Evolutionary conservation across 129 eudicot species (phyloP), one percentile per base, ranked within the genome.

Genomic region (Oenanthe sinensis): DNA sequence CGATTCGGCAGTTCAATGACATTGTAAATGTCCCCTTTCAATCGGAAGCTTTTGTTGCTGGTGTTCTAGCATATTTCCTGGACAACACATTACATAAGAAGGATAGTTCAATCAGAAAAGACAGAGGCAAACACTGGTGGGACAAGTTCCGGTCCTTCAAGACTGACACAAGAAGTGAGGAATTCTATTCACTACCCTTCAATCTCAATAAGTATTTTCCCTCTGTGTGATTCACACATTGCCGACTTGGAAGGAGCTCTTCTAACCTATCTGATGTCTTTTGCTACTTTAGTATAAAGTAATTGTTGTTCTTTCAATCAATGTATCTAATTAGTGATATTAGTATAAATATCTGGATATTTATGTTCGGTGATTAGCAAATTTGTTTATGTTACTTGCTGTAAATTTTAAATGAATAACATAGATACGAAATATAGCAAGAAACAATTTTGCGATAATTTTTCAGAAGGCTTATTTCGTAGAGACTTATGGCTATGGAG

Each of bases 71-170:
- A 0, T 85, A 83, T 44, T 83, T 89, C 80, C 78, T 89, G 44
- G 93, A 89, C 86, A 77, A 79, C 62, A 87, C 93, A 3, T 54
- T 89, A 49, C 91, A 83, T 80, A 87, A 82, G 81, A 82, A 82
- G 78, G 91, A 87, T 68, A 39, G 83, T 54, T 77, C 87, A 30
- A 87, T 80, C 30, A 84, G 91, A 86, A 89, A 82, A 76, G 93
- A 89, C 48, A 84, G 93, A 4, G 93, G 93, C 20, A 85, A 71
- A 67, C 93, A 87, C 78, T 89, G 89, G 89, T 89, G 93, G 93
- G 87, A 85, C 75, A 89, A 87, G 37, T 89, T 85, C 82, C 78
- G 79, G 47, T 83, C 89, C 3, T 89, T 63, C 72, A 85, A 87
- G 37, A 79, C 81, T 13, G 91, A 89, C 13, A 16, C 87, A 47